A percentile compares a stretch with the other conserved stretches of the same genome.
These are phyloP conservation scores for Xenoacremonium recifei DNA, from an alignment of 2,329 filamentous ascomycete species.

Conservation along the genomic window DNA sequence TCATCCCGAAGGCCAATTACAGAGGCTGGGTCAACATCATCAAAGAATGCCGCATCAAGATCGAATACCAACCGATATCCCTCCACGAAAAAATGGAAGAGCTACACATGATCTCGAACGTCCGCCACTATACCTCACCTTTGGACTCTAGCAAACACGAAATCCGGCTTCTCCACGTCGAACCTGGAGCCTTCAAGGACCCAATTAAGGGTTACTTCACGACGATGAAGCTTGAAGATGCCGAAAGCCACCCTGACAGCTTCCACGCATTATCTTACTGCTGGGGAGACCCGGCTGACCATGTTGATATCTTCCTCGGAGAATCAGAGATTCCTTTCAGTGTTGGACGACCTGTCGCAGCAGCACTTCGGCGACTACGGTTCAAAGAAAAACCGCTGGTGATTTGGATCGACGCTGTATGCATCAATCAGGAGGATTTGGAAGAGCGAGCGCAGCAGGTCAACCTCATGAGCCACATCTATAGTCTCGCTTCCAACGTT, in stretches of 20 bases:
- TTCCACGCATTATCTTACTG: conserved; percentile 16
- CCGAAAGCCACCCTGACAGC: neutral
- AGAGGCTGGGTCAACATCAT: conserved; percentile 18
- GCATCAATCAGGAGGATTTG: conserved; percentile 19
- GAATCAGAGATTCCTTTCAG: neutral
- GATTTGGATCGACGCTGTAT: conserved; percentile 21
- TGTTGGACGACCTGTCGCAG: conserved; percentile 9
- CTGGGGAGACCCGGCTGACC: conserved; percentile 12
- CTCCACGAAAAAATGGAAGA: neutral
- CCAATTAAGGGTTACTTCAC: conserved; percentile 7
- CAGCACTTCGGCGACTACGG: conserved; percentile 8
- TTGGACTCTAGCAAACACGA: conserved; percentile 2
- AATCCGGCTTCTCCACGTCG: conserved; percentile 10
- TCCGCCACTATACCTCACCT: neutral
- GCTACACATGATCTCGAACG: neutral
- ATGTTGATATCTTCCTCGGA: conserved; percentile 2
- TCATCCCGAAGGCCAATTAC: conserved; percentile 16
- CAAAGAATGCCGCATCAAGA: conserved; percentile 9
- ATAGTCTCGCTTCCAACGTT: conserved; percentile 3
- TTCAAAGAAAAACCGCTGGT: rapidly evolving
- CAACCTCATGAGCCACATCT: conserved; percentile 15
- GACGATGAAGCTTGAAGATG: conserved; percentile 1
- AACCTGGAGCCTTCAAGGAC: conserved; percentile 10
- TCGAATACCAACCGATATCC: conserved; percentile 9
- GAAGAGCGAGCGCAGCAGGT: conserved; percentile 18